A percentile compares a stretch with the other conserved stretches of the same genome.
Evolutionary conservation across 768 basidiomycete genomes (phyloP).

Genomic region (Termitomyces bulborhizus): DNA sequence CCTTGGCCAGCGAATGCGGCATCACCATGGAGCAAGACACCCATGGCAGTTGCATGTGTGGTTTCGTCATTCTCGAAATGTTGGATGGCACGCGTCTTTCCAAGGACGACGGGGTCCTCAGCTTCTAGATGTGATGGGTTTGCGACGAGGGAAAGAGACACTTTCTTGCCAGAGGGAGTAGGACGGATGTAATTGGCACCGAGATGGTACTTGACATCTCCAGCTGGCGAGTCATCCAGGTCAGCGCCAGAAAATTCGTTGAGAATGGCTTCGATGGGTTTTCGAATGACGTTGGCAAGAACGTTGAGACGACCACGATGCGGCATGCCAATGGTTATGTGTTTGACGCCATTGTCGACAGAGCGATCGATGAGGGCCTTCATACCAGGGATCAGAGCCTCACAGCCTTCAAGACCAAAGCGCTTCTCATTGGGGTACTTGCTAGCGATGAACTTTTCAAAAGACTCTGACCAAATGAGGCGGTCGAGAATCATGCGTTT

Average conservation of each 20-base stretch:
- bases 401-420: slow-evolving; percentile 97
- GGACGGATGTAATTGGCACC: slow-evolving; percentile 99
- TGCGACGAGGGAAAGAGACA: slow-evolving; percentile 93
- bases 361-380: slow-evolving; percentile 98
- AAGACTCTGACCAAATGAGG: slow-evolving; percentile 99
- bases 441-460: slow-evolving; percentile 97
- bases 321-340: slow-evolving; percentile 98
- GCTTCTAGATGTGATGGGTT: slow-evolving; percentile 99
- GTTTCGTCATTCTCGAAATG: slow-evolving; percentile 87
- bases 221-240: slow-evolving; percentile 66
- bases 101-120: slow-evolving; percentile 96
- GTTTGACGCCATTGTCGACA: slow-evolving; percentile 92
- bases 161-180: slow-evolving; percentile 97
- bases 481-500: slow-evolving; percentile 99
- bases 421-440: slow-evolving; percentile 99
- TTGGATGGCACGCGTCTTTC: slow-evolving; percentile 96
- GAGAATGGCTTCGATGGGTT: slow-evolving; percentile 95
- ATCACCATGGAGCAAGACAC: slow-evolving; percentile 93
- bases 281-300: slow-evolving; percentile 96
- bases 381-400: slow-evolving; percentile 97
- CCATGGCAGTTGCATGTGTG: slow-evolving; percentile 83
- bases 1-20: slow-evolving; percentile 99
- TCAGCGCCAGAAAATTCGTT: slow-evolving; percentile 89
- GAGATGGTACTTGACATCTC: slow-evolving; percentile 98
- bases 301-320: slow-evolving; percentile 99